phyloP scores from a whole-genome alignment of 345 rosid genomes.

The Hevea brasiliensis region DNA sequence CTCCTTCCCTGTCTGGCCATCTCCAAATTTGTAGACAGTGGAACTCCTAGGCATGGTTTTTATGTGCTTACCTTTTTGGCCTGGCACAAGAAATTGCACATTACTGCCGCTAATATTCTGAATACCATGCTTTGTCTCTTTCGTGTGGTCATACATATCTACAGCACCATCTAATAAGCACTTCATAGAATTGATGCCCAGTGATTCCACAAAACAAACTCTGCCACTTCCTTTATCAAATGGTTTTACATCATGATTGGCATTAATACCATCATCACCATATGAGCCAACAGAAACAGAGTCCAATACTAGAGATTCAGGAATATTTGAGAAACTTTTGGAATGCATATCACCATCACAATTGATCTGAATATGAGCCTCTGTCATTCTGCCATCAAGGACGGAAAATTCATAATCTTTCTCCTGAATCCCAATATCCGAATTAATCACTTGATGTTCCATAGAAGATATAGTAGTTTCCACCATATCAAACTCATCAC shows the following conservation, averaged over 20 bases:
- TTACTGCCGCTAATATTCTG: constrained; percentile 12
- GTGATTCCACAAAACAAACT: constrained; percentile 20
- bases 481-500: constrained; percentile 21
- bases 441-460: constrained; percentile 15
- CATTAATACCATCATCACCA: constrained; percentile 22
- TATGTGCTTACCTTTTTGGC: constrained; percentile 32
- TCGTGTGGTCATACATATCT: constrained; percentile 18
- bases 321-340: constrained; percentile 20
- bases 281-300: constrained; percentile 31
- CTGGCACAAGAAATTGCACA: constrained; percentile 19
- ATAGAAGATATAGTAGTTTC: constrained; percentile 18
- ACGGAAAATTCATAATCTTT: constrained; percentile 20
- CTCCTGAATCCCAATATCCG: constrained; percentile 18
- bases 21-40: constrained; percentile 25
- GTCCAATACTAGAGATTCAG: constrained; percentile 30
- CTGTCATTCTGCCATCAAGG: too few relatives aligned
- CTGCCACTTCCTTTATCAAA: constrained; percentile 12
- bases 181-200: constrained; percentile 15
- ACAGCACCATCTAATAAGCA: constrained; percentile 19
- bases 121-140: constrained; percentile 14
- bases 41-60: constrained; percentile 31
- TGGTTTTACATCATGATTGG: constrained; percentile 18
- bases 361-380: constrained; percentile 5
- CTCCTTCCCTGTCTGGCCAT: constrained; percentile 33
- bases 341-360: constrained; percentile 12